A percentile compares a stretch with the other conserved stretches of the same genome.
Evolutionary conservation across 106 monocot species (phyloP).

Genomic region (Dendrobium huoshanense): DNA sequence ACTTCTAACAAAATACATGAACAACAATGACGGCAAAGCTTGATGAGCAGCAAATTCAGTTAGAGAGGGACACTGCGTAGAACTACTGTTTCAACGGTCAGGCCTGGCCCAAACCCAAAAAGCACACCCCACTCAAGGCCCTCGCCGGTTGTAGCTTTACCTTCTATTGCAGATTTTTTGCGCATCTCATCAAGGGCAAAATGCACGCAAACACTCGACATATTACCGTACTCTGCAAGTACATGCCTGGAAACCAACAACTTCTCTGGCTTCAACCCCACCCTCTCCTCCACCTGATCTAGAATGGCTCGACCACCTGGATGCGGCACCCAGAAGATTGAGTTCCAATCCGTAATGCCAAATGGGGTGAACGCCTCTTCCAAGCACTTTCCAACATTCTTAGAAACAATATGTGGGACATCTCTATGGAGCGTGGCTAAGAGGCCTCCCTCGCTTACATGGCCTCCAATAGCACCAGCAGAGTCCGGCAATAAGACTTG

Average conservation of each 20-base stretch:
- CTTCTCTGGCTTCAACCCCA: slow-evolving; percentile 1
- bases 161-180: neutral
- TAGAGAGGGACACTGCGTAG: slow-evolving; percentile 3
- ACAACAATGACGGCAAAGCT: no score
- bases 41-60: no score
- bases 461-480: slow-evolving; percentile 1
- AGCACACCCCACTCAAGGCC: slow-evolving; percentile 8
- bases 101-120: neutral
- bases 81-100: slow-evolving; percentile 7
- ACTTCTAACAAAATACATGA: no score
- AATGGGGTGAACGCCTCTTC: neutral
- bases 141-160: neutral
- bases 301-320: neutral
- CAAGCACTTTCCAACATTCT: neutral
- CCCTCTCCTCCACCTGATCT: neutral
- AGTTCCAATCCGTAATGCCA: slow-evolving; percentile 4
- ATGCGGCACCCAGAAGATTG: slow-evolving; percentile 3
- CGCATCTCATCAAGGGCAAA: slow-evolving; percentile 5
- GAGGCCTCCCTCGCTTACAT: neutral
- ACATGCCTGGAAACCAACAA: neutral
- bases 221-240: slow-evolving; percentile 1
- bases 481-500: neutral
- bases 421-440: neutral
- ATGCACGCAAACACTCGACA: slow-evolving; percentile 7
- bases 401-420: neutral